These are phyloP conservation scores for Pyrus hybrid DNA, from an alignment of 331 rosid genomes.

Conservation along the genomic window DNA sequence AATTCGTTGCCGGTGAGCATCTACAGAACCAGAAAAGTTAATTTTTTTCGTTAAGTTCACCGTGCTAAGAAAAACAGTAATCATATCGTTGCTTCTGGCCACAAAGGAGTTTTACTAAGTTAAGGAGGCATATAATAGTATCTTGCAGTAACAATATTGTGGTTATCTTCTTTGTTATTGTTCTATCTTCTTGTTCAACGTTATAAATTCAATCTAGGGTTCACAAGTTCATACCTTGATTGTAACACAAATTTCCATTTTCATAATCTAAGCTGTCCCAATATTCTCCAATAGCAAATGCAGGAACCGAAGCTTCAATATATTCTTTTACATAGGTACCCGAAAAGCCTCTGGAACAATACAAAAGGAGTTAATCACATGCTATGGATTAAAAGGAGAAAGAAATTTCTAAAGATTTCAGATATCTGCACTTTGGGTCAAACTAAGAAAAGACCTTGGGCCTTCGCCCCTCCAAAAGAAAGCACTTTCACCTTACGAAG, in stretches of 20 bases:
- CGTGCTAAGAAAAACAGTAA: neutral
- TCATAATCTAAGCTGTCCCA: conserved; percentile 77
- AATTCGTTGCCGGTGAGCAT: conserved; percentile 74
- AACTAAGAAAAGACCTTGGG: neutral
- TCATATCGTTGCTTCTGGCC: neutral
- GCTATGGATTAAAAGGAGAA: neutral
- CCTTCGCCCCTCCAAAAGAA: neutral
- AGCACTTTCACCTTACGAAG: conserved; percentile 46
- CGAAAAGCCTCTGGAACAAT: conserved; percentile 56
- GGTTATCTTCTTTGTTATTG: neutral
- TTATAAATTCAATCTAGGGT: conserved; percentile 1
- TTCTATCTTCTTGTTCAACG: neutral
- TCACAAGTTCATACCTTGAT: conserved; percentile 48
- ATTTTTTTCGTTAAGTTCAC: neutral
- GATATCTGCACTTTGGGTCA: neutral
- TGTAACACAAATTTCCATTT: conserved; percentile 60
- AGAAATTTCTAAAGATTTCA: neutral
- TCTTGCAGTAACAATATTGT: neutral
- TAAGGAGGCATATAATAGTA: neutral
- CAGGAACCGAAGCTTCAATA: conserved; percentile 60
- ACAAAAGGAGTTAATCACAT: conserved; percentile 4
- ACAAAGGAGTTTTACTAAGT: neutral
- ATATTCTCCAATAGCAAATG: conserved; percentile 74
- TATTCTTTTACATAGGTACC: conserved; percentile 65
- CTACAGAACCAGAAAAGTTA: conserved; percentile 28